These are phyloP conservation scores for Aotearoamyces nothofagi DNA, from an alignment of 2,329 filamentous ascomycete species.

Conservation along the genomic window DNA sequence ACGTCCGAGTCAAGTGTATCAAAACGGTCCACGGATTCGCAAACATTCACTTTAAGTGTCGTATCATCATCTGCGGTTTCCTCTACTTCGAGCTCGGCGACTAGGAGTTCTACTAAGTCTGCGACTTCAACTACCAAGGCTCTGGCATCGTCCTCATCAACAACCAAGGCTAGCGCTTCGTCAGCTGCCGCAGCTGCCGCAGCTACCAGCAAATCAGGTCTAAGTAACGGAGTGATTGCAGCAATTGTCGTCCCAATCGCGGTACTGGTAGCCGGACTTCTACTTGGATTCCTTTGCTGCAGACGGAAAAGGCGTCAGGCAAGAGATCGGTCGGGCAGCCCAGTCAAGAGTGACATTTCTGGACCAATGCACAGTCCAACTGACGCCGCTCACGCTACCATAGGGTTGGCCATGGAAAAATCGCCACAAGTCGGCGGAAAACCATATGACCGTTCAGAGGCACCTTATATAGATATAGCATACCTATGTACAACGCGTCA, in stretches of 20 bases:
- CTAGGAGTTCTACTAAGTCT: too few relatives aligned
- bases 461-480: not conserved
- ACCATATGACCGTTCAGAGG: not conserved
- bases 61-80: not conserved
- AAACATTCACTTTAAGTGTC: constrained; percentile 11
- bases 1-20: constrained; percentile 8
- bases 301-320: constrained; percentile 5
- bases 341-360: constrained; percentile 12
- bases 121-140: constrained; percentile 1
- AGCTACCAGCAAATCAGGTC: constrained; percentile 1
- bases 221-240: constrained; percentile 9
- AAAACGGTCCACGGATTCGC: constrained; percentile 7
- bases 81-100: too few relatives aligned
- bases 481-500: constrained; percentile 5
- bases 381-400: not conserved
- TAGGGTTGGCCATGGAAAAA: not conserved
- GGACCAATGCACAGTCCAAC: constrained; percentile 8
- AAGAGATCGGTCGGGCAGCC: constrained; percentile 3
- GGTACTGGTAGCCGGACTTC: constrained; percentile 7
- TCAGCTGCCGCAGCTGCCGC: constrained; percentile 3
- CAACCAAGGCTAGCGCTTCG: constrained; percentile 2
- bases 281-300: constrained; percentile 11
- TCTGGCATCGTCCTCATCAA: constrained; percentile 2
- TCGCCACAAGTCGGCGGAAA: not conserved
- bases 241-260: constrained; percentile 12